Conservation (phyloP, 495 filamentous ascomycete species). For the Aspergillus bertholletiae region DNA sequence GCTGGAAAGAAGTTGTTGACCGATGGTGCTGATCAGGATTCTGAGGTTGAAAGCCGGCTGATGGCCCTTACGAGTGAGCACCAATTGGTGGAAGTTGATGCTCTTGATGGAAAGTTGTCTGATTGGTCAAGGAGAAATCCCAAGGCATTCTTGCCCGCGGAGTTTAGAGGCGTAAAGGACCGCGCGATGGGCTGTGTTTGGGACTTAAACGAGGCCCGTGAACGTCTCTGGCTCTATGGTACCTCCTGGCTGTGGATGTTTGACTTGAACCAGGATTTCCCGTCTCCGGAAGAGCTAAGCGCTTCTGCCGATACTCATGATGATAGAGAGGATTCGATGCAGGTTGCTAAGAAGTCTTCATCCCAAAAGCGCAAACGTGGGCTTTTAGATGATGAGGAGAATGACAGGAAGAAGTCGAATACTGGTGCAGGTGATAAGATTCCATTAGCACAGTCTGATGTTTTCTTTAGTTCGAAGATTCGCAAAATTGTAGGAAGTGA, state of each 20-base stretch:
- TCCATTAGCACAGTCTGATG: constrained; percentile 49
- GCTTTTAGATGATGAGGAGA: constrained; percentile 28
- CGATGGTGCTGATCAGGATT: constrained; percentile 30
- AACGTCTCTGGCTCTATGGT: constrained; percentile 84
- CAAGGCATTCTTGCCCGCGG: constrained; percentile 63
- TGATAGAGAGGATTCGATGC: constrained; percentile 22
- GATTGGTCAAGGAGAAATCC: constrained; percentile 87
- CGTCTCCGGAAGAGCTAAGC: constrained; percentile 28
- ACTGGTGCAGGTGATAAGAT: constrained; percentile 62
- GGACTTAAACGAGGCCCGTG: constrained; percentile 57
- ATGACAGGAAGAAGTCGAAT: constrained; percentile 36
- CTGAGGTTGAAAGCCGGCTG: constrained; percentile 55
- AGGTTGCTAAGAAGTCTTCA: constrained; percentile 13
- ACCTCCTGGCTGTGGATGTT: constrained; percentile 89
- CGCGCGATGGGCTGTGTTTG: constrained; percentile 80
- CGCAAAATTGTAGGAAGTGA: constrained; percentile 41
- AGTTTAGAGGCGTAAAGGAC: constrained; percentile 68
- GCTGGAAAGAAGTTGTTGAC: constrained; percentile 27
- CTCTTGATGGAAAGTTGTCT: constrained; percentile 66
- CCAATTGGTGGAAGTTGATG: constrained; percentile 72
- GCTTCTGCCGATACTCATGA: constrained; percentile 20
- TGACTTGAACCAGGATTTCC: constrained; percentile 72
- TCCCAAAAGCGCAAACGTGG: constrained; percentile 45
- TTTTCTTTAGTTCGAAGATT: constrained; percentile 59
- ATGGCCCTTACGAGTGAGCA: constrained; percentile 73